These are phyloP conservation scores for Dichotomopilus funicola DNA, from an alignment of 2,329 filamentous ascomycete genomes.

Conservation along the genomic window DNA sequence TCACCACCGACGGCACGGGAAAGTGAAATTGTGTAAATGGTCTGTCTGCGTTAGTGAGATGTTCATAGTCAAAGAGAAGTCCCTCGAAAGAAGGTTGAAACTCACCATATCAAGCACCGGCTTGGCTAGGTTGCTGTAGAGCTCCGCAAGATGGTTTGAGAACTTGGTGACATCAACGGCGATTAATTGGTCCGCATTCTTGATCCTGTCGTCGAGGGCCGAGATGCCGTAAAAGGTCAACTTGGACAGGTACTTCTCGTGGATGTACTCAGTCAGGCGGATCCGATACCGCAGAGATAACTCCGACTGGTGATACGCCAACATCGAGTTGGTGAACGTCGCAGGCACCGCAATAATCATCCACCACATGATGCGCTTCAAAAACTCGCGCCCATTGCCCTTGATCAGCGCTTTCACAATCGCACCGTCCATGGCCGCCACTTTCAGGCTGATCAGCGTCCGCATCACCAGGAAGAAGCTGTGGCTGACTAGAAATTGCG, in stretches of 20 bases:
- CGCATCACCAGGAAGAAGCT: slow-evolving; percentile 86
- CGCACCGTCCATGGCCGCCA: slow-evolving; percentile 89
- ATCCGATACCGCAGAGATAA: slow-evolving; percentile 89
- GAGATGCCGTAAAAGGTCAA: slow-evolving; percentile 98
- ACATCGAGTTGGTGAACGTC: slow-evolving; percentile 98
- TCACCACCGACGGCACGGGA: slow-evolving; percentile 95
- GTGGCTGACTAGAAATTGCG: slow-evolving; percentile 79
- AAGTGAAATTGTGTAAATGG: slow-evolving; percentile 89
- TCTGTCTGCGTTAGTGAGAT: slow-evolving; percentile 35
- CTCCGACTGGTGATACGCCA: slow-evolving; percentile 95
- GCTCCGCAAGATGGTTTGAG: slow-evolving; percentile 85
- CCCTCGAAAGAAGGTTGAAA: neutral
- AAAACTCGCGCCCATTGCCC: slow-evolving; percentile 83
- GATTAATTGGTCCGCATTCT: slow-evolving; percentile 96
- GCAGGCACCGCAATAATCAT: slow-evolving; percentile 95
- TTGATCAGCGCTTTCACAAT: slow-evolving; percentile 89
- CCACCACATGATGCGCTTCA: slow-evolving; percentile 91
- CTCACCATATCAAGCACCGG: slow-evolving; percentile 83
- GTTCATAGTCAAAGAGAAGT: neutral
- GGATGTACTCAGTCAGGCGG: slow-evolving; percentile 86
- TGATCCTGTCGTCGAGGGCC: slow-evolving; percentile 92
- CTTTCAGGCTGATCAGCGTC: slow-evolving; percentile 89
- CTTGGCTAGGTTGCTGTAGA: slow-evolving; percentile 96
- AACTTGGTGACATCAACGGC: slow-evolving; percentile 96
- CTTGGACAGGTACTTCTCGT: slow-evolving; percentile 92